phyloP scores from a whole-genome alignment of 2,329 filamentous ascomycete species.

The Mariannaea elegans region DNA sequence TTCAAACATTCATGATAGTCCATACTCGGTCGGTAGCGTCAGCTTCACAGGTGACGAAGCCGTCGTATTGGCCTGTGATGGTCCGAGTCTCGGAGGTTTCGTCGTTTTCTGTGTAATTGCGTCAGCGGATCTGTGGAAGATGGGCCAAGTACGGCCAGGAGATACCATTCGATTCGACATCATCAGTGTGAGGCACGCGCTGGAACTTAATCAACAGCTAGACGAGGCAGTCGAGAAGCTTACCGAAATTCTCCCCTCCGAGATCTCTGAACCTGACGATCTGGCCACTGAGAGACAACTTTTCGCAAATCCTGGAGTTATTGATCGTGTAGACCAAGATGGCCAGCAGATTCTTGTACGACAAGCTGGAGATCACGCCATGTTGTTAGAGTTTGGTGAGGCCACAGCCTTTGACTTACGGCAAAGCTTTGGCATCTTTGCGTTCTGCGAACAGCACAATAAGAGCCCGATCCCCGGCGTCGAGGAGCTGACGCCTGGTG shows the following conservation, averaged over 20 bases:
- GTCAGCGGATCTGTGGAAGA: constrained; percentile 52
- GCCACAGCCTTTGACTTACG: constrained; percentile 42
- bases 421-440: constrained; percentile 45
- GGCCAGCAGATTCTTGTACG: constrained; percentile 31
- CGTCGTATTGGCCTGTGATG: constrained; percentile 50
- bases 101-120: constrained; percentile 50
- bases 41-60: constrained; percentile 55
- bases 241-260: not conserved
- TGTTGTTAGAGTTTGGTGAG: constrained; percentile 47
- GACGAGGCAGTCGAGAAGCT: constrained; percentile 34
- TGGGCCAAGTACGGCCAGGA: constrained; percentile 52
- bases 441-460: constrained; percentile 45
- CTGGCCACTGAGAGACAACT: not conserved
- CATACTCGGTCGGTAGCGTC: constrained; percentile 51
- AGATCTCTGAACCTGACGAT: not conserved
- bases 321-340: constrained; percentile 28
- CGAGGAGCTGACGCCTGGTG: constrained; percentile 46
- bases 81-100: constrained; percentile 53
- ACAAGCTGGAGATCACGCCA: constrained; percentile 46
- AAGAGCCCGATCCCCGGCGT: constrained; percentile 40
- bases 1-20: constrained; percentile 52
- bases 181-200: constrained; percentile 38
- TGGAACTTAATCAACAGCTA: constrained; percentile 36
- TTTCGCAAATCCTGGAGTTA: constrained; percentile 2
- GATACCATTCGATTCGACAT: constrained; percentile 47